phyloP scores from a whole-genome alignment of 2,329 filamentous ascomycete species.

The Diaporthe vexans region DNA sequence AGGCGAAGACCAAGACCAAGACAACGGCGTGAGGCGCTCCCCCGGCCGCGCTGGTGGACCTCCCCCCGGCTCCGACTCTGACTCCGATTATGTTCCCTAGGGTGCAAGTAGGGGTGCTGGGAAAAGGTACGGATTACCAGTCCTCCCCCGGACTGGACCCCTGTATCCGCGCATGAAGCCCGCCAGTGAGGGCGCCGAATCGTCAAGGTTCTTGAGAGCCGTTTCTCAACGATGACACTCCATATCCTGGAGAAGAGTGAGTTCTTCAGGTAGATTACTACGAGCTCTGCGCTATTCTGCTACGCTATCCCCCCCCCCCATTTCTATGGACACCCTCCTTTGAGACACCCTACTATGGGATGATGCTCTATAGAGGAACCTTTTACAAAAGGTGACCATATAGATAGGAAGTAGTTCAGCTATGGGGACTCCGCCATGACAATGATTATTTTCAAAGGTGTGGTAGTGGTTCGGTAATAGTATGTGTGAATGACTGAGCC shows the following conservation, averaged over 20 bases:
- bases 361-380: too few species aligned
- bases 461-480: too few species aligned
- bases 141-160: background rate
- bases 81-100: background rate
- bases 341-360: too few species aligned
- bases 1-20: background rate
- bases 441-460: too few species aligned
- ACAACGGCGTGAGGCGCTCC: background rate
- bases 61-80: background rate
- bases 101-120: background rate
- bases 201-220: background rate
- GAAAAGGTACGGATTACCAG: background rate
- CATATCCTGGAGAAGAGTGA: background rate
- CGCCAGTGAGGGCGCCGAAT: background rate
- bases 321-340: too few species aligned
- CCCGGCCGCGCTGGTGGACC: background rate
- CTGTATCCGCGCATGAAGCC: background rate
- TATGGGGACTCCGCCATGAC: too few species aligned
- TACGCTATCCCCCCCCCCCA: too few species aligned
- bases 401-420: too few species aligned
- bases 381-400: too few species aligned
- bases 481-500: background rate
- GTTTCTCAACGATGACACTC: background rate
- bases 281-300: background rate
- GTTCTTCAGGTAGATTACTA: background rate